These are phyloP conservation scores for Brassica hybrid DNA, from an alignment of 441 rosid genomes.

Conservation along the genomic window DNA sequence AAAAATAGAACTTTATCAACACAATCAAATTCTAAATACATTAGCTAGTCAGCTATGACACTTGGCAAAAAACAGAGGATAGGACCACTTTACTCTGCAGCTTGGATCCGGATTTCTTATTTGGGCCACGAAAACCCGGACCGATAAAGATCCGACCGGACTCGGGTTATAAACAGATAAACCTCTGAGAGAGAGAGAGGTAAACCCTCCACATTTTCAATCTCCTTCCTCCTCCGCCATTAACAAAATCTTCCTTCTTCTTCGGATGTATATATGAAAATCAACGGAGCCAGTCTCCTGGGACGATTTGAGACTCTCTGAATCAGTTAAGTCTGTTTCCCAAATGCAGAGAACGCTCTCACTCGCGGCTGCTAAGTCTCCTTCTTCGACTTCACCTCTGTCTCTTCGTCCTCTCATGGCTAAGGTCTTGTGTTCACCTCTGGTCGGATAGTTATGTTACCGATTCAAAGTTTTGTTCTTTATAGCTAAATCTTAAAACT, in stretches of 20 bases:
- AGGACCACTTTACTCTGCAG: not conserved
- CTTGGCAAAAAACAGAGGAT: too few relatives aligned
- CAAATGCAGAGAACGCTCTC: slow-evolving; percentile 48
- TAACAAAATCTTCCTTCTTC: slow-evolving; percentile 4
- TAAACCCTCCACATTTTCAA: slow-evolving; percentile 27
- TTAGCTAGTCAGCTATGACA: not conserved
- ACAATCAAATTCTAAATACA: not conserved
- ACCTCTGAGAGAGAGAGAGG: slow-evolving; percentile 25
- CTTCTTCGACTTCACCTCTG: slow-evolving; percentile 41
- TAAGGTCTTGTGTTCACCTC: slow-evolving; percentile 42
- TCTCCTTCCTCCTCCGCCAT: slow-evolving; percentile 25
- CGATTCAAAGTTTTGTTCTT: slow-evolving; percentile 9
- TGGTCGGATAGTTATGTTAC: not conserved
- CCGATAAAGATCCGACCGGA: not conserved
- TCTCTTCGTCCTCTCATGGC: slow-evolving; percentile 56
- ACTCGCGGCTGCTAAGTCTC: slow-evolving; percentile 36
- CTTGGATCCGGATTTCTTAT: slow-evolving; percentile 24
- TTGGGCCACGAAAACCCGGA: slow-evolving; percentile 18
- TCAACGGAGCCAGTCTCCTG: not conserved
- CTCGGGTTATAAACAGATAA: slow-evolving; percentile 19
- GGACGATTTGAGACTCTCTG: slow-evolving; percentile 20
- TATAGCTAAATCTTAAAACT: slow-evolving; percentile 19
- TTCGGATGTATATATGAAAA: slow-evolving; percentile 28
- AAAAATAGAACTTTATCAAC: slow-evolving; percentile 4
- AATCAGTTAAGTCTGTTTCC: slow-evolving; percentile 10